These are phyloP conservation scores for Clonostachys rosea DNA, from an alignment of 2,329 filamentous ascomycete genomes.

Conservation along the genomic window DNA sequence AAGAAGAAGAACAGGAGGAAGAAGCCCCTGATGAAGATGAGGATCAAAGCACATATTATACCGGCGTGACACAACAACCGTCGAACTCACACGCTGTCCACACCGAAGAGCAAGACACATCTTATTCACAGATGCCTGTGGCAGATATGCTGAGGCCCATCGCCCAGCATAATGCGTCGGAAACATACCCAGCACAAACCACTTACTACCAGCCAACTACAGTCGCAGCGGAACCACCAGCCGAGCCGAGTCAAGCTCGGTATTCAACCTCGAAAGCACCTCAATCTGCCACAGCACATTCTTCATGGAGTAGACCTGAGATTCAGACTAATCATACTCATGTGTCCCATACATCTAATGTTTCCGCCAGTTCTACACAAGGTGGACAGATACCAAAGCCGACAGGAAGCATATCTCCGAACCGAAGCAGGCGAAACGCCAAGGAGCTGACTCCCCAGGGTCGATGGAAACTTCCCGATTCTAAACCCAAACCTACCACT, in stretches of 20 bases:
- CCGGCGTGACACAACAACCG: neutral
- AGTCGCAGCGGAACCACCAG: neutral
- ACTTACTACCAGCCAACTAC: neutral
- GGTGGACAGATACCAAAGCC: neutral
- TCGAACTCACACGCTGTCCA: neutral
- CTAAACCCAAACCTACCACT: constrained; percentile 2
- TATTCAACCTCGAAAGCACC: neutral
- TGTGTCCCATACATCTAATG: neutral
- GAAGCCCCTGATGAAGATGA: constrained; percentile 6
- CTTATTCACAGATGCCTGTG: constrained; percentile 5
- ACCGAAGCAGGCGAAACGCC: neutral
- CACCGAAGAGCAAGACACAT: neutral
- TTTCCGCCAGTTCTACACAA: neutral
- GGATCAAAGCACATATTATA: neutral
- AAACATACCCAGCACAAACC: no score
- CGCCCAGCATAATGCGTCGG: neutral
- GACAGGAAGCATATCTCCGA: neutral
- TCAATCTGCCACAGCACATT: neutral
- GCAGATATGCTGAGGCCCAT: constrained; percentile 4
- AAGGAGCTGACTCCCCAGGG: no score
- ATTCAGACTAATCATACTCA: neutral
- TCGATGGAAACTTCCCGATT: neutral
- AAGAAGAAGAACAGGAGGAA: constrained; percentile 8
- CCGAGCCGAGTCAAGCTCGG: neutral
- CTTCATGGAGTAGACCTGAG: neutral